Conservation (phyloP, 805 yeast species). For the Monosporozyma siamensis region DNA sequence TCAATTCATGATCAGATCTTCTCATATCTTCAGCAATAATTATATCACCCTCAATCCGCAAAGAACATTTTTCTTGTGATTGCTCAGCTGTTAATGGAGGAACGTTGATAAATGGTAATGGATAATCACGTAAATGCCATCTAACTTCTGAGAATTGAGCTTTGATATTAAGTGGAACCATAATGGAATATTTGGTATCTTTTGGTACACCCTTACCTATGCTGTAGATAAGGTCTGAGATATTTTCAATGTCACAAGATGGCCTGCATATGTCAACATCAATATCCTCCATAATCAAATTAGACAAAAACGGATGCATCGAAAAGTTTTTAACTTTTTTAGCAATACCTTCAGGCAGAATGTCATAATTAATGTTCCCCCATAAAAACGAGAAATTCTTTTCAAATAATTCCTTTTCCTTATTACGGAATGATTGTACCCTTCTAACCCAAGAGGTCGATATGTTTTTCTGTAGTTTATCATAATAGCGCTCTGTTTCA, state of each 20-base stretch:
- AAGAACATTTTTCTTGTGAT: constrained; percentile 19
- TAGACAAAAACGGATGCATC: constrained; percentile 44
- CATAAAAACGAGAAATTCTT: constrained; percentile 35
- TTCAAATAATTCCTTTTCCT: constrained; percentile 33
- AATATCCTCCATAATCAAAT: constrained; percentile 40
- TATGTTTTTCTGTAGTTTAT: constrained; percentile 37
- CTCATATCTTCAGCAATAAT: constrained; percentile 60
- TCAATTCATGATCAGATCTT: constrained; percentile 40
- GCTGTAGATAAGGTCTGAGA: constrained; percentile 54
- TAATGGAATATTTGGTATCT: constrained; percentile 56
- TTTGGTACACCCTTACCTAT: constrained; percentile 79
- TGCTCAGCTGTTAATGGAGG: constrained; percentile 41
- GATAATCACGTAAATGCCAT: constrained; percentile 74
- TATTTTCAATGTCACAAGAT: constrained; percentile 37
- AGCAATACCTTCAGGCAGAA: constrained; percentile 34
- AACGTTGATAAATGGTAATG: constrained; percentile 69
- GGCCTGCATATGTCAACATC: constrained; percentile 44
- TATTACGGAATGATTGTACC: constrained; percentile 39
- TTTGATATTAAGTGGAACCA: constrained; percentile 55
- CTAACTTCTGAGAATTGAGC: constrained; percentile 52
- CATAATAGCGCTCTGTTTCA: constrained; percentile 12
- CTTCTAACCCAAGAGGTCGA: constrained; percentile 65
- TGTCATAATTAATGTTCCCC: constrained; percentile 30
- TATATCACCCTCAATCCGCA: constrained; percentile 50
- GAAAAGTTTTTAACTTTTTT: constrained; percentile 40